Evolutionary conservation across 345 rosid species (phyloP).

Genomic region (Physaria fendleri): DNA sequence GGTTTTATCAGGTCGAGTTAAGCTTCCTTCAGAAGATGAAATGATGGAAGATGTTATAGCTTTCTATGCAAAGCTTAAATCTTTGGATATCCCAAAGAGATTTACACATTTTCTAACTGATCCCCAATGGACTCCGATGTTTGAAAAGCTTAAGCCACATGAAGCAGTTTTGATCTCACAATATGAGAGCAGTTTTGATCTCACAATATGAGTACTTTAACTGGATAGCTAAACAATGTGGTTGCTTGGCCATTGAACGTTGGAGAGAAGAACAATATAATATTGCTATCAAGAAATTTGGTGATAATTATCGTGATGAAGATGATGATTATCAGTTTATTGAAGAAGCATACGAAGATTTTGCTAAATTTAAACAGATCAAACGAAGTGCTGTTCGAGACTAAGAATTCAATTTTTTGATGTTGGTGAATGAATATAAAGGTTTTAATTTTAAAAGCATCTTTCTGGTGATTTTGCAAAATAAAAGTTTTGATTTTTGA

Average conservation of each 20-base stretch:
- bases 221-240: slow-evolving; percentile 43
- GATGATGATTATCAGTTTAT: background rate
- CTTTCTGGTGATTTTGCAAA: background rate
- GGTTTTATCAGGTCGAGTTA: slow-evolving; percentile 12
- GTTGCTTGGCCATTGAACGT: slow-evolving; percentile 23
- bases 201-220: background rate
- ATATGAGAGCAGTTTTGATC: background rate
- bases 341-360: background rate
- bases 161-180: background rate
- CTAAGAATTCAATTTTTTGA: background rate
- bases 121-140: background rate
- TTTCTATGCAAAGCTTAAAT: slow-evolving; percentile 44
- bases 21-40: slow-evolving; percentile 5
- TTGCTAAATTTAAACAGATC: background rate
- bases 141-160: background rate
- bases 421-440: background rate
- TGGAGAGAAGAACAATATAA: slow-evolving; percentile 33
- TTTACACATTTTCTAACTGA: slow-evolving; percentile 41
- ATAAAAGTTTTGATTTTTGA: background rate
- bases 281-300: background rate
- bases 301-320: background rate
- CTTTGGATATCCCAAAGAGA: slow-evolving; percentile 46
- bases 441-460: background rate
- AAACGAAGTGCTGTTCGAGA: background rate
- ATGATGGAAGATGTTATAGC: slow-evolving; percentile 35